Evolutionary conservation across 176 grass and related monocot species (phyloP).

Genomic region (Zea mays): Zm-B73-REFERENCE-NAM-5.0 NC_050103.1:149014001-149014500

Average conservation of each 20-base stretch:
- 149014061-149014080: neutral
- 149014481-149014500: neutral
- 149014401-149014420: no score
- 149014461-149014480: neutral
- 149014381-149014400: no score
- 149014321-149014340: no score
- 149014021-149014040: neutral
- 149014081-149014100: neutral
- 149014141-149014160: neutral
- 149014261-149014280: no score
- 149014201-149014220: no score
- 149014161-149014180: neutral
- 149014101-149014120: neutral
- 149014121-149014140: conserved; percentile 7
- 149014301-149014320: no score
- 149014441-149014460: neutral
- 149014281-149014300: no score
- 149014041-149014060: neutral
- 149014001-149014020: conserved; percentile 8
- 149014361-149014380: no score
- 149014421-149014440: no score
- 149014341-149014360: no score
- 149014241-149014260: no score
- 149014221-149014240: no score
- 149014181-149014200: neutral